phyloP scores from a whole-genome alignment of 2,329 filamentous ascomycete species.

The Myrmaecium sp. region DNA sequence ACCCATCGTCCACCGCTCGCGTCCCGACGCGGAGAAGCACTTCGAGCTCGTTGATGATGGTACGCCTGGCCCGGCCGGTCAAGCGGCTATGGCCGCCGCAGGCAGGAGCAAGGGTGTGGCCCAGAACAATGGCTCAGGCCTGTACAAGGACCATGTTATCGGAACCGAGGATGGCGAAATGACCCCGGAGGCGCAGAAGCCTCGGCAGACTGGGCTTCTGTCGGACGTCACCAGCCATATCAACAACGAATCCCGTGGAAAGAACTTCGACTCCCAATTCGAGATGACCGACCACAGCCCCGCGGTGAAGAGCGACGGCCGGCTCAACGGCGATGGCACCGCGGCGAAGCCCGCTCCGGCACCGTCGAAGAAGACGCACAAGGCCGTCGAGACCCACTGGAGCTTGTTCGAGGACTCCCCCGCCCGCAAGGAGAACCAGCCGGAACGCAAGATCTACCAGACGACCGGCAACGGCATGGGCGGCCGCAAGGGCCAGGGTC shows the following conservation, averaged over 20 bases:
- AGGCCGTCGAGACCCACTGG: slow-evolving; percentile 49
- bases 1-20: slow-evolving; percentile 46
- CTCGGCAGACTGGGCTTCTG: slow-evolving; percentile 30
- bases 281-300: slow-evolving; percentile 53
- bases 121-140: slow-evolving; percentile 49
- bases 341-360: slow-evolving; percentile 10
- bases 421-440: slow-evolving; percentile 10
- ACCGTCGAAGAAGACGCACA: slow-evolving; percentile 9
- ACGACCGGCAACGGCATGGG: slow-evolving; percentile 24
- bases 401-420: slow-evolving; percentile 19
- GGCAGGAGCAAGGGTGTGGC: slow-evolving; percentile 31
- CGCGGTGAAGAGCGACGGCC: slow-evolving; percentile 21
- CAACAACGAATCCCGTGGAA: slow-evolving; percentile 55
- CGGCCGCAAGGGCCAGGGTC: slow-evolving; percentile 16
- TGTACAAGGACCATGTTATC: slow-evolving; percentile 67
- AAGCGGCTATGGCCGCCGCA: slow-evolving; percentile 31
- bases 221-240: slow-evolving; percentile 55
- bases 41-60: slow-evolving; percentile 72
- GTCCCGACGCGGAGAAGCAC: slow-evolving; percentile 65
- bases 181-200: slow-evolving; percentile 9
- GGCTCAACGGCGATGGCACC: slow-evolving; percentile 1
- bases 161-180: slow-evolving; percentile 32
- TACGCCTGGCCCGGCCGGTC: slow-evolving; percentile 34
- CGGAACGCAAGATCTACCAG: slow-evolving; percentile 18
- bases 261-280: slow-evolving; percentile 68